These are phyloP conservation scores for Nakataea oryzae DNA, from an alignment of 2,329 filamentous ascomycete species.

Conservation along the genomic window DNA sequence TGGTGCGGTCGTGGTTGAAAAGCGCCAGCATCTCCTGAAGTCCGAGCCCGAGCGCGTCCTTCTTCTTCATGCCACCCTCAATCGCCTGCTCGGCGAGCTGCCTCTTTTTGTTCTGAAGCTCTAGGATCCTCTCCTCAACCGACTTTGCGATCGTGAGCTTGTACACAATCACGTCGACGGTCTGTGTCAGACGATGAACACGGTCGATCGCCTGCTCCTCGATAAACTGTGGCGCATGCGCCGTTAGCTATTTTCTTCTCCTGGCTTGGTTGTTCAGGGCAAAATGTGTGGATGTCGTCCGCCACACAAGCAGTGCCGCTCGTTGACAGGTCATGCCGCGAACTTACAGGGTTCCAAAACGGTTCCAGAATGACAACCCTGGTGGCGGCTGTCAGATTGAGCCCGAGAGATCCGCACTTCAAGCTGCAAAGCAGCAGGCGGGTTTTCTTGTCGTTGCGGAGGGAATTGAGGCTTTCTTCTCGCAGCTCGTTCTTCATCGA, in stretches of 20 bases:
- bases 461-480: slow-evolving; percentile 69
- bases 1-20: slow-evolving; percentile 55
- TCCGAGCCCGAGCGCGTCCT: slow-evolving; percentile 61
- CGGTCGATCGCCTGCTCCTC: slow-evolving; percentile 98
- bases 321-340: neutral
- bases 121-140: slow-evolving; percentile 91
- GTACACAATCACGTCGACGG: slow-evolving; percentile 87
- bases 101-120: slow-evolving; percentile 87
- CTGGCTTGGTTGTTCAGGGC: neutral
- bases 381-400: slow-evolving; percentile 90
- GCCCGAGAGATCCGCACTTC: slow-evolving; percentile 83
- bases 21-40: slow-evolving; percentile 90
- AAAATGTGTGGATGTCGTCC: neutral
- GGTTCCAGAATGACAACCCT: slow-evolving; percentile 92
- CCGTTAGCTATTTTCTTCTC: neutral
- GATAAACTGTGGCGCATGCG: slow-evolving; percentile 47
- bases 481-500: slow-evolving; percentile 89
- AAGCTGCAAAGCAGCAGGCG: slow-evolving; percentile 85
- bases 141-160: slow-evolving; percentile 79
- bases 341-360: slow-evolving; percentile 75
- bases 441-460: slow-evolving; percentile 65
- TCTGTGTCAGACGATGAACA: slow-evolving; percentile 96
- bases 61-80: slow-evolving; percentile 61
- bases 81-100: slow-evolving; percentile 86
- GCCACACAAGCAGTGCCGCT: neutral